phyloP scores from a whole-genome alignment of 495 filamentous ascomycete species.

The Podospora anserina region DNA sequence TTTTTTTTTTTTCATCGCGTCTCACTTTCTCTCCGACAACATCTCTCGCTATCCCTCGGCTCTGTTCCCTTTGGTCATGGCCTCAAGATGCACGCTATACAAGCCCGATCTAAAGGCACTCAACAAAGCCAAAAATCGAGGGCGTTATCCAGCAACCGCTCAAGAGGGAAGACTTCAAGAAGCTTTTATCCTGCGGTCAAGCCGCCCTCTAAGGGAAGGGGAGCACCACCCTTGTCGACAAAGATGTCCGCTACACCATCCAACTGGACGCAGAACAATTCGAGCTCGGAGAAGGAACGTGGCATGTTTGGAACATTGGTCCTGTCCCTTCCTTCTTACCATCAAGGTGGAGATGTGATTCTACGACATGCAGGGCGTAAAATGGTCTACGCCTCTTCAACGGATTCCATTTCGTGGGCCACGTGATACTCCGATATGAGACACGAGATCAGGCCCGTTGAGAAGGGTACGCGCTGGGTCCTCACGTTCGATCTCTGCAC shows the following conservation, averaged over 20 bases:
- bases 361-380: constrained; percentile 40
- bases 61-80: too few relatives aligned
- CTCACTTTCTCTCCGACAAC: too few relatives aligned
- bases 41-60: too few relatives aligned
- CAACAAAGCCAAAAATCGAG: constrained; percentile 17
- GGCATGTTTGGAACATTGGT: constrained; percentile 59
- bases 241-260: constrained; percentile 48
- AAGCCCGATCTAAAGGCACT: too few relatives aligned
- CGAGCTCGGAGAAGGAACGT: constrained; percentile 46
- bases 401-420: constrained; percentile 34
- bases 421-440: constrained; percentile 55
- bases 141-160: constrained; percentile 45
- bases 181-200: constrained; percentile 39
- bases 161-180: constrained; percentile 37
- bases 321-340: constrained; percentile 51
- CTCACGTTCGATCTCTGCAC: constrained; percentile 53
- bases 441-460: constrained; percentile 52
- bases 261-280: constrained; percentile 48
- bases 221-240: constrained; percentile 47
- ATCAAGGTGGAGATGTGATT: constrained; percentile 51
- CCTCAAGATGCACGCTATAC: too few relatives aligned
- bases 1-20: too few relatives aligned
- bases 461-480: constrained; percentile 49
- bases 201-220: constrained; percentile 47
- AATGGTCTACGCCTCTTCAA: constrained; percentile 38